phyloP scores from a whole-genome alignment of 345 rosid species.

The Dimocarpus longan region DNA sequence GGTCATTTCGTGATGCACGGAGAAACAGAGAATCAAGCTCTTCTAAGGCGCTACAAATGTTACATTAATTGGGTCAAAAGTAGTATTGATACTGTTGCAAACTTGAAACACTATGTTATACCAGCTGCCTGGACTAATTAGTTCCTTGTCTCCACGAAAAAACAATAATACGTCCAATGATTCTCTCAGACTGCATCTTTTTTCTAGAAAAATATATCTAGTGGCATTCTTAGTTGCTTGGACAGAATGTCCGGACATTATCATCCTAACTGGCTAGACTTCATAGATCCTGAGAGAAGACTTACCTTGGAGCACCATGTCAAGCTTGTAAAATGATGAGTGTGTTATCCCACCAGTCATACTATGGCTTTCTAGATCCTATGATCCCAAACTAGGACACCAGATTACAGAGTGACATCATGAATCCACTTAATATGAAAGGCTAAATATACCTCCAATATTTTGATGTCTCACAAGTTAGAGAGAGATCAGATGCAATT shows the following conservation, averaged over 20 bases:
- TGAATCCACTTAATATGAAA: background rate
- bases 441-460: background rate
- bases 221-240: background rate
- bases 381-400: background rate
- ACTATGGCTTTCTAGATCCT: background rate
- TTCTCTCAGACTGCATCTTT: background rate
- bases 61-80: background rate
- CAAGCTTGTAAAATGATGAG: background rate
- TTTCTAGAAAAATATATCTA: background rate
- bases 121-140: background rate
- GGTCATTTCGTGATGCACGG: slow-evolving; percentile 73
- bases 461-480: background rate
- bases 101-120: background rate
- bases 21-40: slow-evolving; percentile 76
- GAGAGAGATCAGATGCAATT: background rate
- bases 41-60: slow-evolving; percentile 58
- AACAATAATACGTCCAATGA: background rate
- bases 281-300: background rate
- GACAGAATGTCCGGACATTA: background rate
- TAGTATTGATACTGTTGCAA: background rate
- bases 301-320: background rate
- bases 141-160: background rate
- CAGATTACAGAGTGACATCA: background rate
- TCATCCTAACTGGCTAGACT: background rate
- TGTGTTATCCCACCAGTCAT: background rate